Evolutionary conservation across 352 stramenopile genomes (phyloP), one percentile per base, ranked within the genome.

Genomic region (Globisporangium emineosum): DNA sequence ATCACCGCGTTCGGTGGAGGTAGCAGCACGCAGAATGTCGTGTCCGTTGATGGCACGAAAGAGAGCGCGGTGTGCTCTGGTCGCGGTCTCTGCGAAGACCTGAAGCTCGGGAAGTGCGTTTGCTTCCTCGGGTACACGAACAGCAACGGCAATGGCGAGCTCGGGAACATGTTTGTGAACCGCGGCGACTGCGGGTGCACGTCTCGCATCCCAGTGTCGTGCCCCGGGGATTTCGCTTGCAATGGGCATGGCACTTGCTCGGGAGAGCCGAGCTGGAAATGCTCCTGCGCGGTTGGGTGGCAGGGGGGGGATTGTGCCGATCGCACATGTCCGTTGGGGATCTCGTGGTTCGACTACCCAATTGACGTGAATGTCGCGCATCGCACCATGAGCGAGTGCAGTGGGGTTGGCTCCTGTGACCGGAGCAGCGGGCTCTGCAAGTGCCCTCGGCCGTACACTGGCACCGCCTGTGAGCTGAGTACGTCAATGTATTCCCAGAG

Each of bases 161-260:
- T 81, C 13, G 78, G 81, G 17, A 77, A 50, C 4, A 49, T 75
- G 5, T 33, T 75, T 5, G 74, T 89, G 29, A 89, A 83, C 37
- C 81, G 84, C 3, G 84, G 81, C 2, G 84, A 93, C 58, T 91
- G 84, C 50, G 84, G 84, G 0, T 77, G 70, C 33, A 68, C 73
- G 10, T 87, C 81, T 10, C 70, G 70, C 21, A 90, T 89, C 40
- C 79, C 76, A 10, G 72, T 90, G 25, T 75, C 68, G 2, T 91
- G 83, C 68, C 85, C 82, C 0, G 85, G 85, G 5, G 85, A 93
- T 23, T 56, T 93, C 5, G 67, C 78, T 9, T 93, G 84, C 60
- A 93, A 80, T 54, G 86, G 88, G 1, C 88, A 97, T 32, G 89
- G 89, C 8, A 83, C 69, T 6, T 96, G 88, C 67, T 89, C 79